phyloP scores from a whole-genome alignment of 805 yeast species.

The Debaryomyces hansenii region DNA sequence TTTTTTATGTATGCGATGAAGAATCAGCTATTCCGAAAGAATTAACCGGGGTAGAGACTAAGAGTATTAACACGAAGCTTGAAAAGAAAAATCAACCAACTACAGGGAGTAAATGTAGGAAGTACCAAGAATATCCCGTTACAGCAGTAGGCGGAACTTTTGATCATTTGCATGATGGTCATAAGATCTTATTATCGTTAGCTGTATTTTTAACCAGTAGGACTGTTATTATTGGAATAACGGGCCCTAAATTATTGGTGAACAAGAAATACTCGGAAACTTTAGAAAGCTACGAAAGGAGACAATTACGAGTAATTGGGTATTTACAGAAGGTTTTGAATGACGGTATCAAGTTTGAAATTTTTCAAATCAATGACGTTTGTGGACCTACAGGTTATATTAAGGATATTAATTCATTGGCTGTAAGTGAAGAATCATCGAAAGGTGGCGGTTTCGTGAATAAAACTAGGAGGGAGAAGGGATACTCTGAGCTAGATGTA shows the following conservation, averaged over 20 bases:
- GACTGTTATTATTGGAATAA: slow-evolving; percentile 75
- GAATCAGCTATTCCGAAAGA: neutral
- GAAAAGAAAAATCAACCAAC: neutral
- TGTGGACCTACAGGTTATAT: slow-evolving; percentile 92
- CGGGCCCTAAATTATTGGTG: slow-evolving; percentile 68
- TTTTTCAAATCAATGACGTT: slow-evolving; percentile 72
- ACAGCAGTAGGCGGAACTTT: slow-evolving; percentile 93
- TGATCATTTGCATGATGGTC: slow-evolving; percentile 96
- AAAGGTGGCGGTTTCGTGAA: slow-evolving; percentile 77
- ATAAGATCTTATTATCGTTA: slow-evolving; percentile 76
- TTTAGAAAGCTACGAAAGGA: slow-evolving; percentile 55
- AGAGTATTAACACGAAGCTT: neutral
- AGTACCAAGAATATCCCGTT: slow-evolving; percentile 15
- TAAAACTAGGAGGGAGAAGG: slow-evolving; percentile 55
- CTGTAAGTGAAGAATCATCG: slow-evolving; percentile 77
- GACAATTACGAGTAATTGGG: slow-evolving; percentile 46
- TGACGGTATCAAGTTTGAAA: slow-evolving; percentile 50
- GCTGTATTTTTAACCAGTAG: slow-evolving; percentile 60
- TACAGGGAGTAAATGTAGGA: neutral
- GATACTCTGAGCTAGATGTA: slow-evolving; percentile 48
- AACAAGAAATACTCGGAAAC: slow-evolving; percentile 74
- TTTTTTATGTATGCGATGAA: neutral
- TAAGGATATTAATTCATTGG: slow-evolving; percentile 71
- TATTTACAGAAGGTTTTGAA: slow-evolving; percentile 47
- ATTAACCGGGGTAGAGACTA: neutral